phyloP scores from a whole-genome alignment of 192 early-diverging fungal species.

The Coemansia sp. region DNA sequence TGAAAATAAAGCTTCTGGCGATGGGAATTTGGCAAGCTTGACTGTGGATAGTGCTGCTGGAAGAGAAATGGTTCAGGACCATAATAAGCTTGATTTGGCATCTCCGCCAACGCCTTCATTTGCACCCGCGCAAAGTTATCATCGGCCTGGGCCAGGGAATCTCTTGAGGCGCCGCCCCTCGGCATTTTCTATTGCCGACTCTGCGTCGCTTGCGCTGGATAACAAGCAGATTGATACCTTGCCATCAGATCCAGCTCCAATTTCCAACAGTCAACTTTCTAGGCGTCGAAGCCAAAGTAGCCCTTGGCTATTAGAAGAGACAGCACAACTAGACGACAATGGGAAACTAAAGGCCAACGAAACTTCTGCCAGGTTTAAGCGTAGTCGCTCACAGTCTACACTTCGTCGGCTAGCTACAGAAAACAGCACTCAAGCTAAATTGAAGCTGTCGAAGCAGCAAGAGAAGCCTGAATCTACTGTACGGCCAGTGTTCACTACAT shows the following conservation, averaged over 20 bases:
- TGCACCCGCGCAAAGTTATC: too few species aligned
- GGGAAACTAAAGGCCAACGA: background rate
- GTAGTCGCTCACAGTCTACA: constrained; percentile 35
- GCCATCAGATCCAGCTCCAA: background rate
- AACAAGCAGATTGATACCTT: background rate
- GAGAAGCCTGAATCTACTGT: background rate
- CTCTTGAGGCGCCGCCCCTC: constrained; percentile 31
- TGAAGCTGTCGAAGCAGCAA: constrained; percentile 1
- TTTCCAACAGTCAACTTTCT: background rate
- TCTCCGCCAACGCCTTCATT: constrained; percentile 45
- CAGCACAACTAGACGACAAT: background rate
- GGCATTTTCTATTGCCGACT: constrained; percentile 46
- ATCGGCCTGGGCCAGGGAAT: constrained; percentile 2
- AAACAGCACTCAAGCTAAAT: constrained; percentile 35
- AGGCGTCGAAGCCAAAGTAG: constrained; percentile 14
- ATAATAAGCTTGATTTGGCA: constrained; percentile 20
- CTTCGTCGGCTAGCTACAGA: constrained; percentile 37
- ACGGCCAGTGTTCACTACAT: constrained; percentile 13
- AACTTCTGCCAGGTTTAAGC: constrained; percentile 1
- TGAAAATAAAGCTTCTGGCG: background rate
- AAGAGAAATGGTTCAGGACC: background rate
- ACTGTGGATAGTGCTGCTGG: too few species aligned
- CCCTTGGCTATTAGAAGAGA: background rate
- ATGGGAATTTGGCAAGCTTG: too few species aligned
- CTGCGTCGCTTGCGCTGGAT: constrained; percentile 3